Evolutionary conservation across 306 rosid species (phyloP).

Genomic region (Casuarina equisetifolia): DNA sequence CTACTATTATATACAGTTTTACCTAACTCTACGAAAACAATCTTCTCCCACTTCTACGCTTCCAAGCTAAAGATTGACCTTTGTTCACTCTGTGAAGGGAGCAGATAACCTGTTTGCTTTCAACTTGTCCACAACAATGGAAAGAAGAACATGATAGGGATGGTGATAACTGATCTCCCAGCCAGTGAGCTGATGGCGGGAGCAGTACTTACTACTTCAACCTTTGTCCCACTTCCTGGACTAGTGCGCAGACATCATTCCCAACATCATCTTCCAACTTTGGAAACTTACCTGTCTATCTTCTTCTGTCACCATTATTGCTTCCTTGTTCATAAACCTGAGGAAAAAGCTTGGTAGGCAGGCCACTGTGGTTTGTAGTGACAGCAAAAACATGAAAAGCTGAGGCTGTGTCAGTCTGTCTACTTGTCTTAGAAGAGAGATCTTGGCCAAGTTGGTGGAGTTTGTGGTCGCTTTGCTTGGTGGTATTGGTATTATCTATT

Average conservation of each 20-base stretch:
- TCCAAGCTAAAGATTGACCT: no score
- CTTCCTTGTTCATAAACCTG: background rate
- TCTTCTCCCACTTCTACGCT: no score
- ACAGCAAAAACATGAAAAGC: background rate
- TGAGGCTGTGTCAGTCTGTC: background rate
- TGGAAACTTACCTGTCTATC: background rate
- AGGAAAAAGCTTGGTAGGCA: background rate
- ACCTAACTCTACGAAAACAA: no score
- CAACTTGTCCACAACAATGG: no score
- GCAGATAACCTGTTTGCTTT: no score
- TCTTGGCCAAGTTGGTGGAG: no score
- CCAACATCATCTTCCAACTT: background rate
- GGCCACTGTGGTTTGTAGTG: background rate
- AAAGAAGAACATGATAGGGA: background rate
- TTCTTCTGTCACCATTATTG: background rate
- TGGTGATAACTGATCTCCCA: background rate
- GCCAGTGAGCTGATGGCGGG: background rate
- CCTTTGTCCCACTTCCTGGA: background rate
- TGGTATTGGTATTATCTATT: background rate
- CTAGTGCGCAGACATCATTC: background rate
- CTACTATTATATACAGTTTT: no score
- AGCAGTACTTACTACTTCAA: background rate
- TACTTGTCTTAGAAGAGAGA: background rate
- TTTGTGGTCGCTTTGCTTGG: background rate
- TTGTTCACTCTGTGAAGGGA: no score